Base-by-base conservation (phyloP, 1,284 basidiomycete species). In the Thelephora terrestris region DNA sequence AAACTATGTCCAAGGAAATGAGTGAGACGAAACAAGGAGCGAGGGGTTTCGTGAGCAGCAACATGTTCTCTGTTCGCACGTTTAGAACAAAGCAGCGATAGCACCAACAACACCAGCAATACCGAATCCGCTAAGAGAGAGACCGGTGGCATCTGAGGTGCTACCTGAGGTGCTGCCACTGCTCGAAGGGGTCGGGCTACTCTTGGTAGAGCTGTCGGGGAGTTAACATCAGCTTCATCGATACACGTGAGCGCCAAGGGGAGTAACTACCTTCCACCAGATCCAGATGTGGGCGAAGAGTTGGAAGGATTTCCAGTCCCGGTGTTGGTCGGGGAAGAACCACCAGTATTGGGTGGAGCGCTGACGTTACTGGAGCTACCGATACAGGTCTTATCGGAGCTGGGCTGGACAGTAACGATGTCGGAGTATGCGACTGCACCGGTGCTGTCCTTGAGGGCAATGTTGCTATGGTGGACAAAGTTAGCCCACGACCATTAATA, bases 341-440 rank as follows among this genome's bases (percentile, higher is more conserved):
- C 20, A 32, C 45, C 34, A 44, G 45, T 18, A 38, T 7, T 32
- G 43, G 18, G 24, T 45, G 20, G 25, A 18, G n/a, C 7, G 39
- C 36, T 17, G 21, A n/a, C 6, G 24, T 45, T 24, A 24, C 35
- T 39, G 20, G 32, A 47, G n/a, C 34, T 17, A 35, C 46, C 18
- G 5, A 38, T 17, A 20, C 34, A 38, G 74, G 63, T 66, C 18
- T 59, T 59, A 51, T 69, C 64, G 14, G 64, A 51, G 36, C 78
- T 70, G 5, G 60, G n/a, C 51, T 66, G 59, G 49, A 88, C 64
- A 2, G 69, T 76, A 46, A 81, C 66, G 2, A 68, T 63, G 52
- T 77, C 76, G 10, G 77, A 75, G 68, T 73, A 89, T 4, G 71
- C 75, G 7, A 59, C 61, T 2, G 58, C 39, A 32, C 87, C 88